Conservation (phyloP, 176 grass and related monocot genomes). For the Zoysia pacifica region DNA sequence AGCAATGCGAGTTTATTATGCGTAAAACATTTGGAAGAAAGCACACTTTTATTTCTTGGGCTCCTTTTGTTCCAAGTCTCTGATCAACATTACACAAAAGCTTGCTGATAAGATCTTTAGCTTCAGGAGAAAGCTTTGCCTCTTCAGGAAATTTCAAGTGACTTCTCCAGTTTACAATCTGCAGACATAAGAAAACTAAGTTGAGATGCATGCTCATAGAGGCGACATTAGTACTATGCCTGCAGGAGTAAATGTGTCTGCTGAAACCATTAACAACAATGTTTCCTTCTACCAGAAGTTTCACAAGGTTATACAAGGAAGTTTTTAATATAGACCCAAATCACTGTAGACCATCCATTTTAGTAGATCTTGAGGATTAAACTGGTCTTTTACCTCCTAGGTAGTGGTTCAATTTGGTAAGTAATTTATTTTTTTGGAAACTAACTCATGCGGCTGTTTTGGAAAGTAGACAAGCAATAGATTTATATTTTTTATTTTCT, state of each 20-base stretch:
- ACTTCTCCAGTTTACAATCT: constrained; percentile 99
- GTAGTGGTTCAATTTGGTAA: too few relatives aligned
- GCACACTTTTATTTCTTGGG: constrained; percentile 87
- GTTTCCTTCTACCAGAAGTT: background rate
- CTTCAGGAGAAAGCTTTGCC: constrained; percentile 83
- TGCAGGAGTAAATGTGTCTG: background rate
- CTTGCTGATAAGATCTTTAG: constrained; percentile 92
- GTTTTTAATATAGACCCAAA: too few relatives aligned
- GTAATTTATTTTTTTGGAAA: too few relatives aligned
- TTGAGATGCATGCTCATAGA: constrained; percentile 28
- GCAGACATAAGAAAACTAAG: constrained; percentile 29
- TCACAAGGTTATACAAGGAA: background rate
- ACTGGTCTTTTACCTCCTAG: too few relatives aligned
- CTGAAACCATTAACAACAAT: background rate
- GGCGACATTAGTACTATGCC: constrained; percentile 20
- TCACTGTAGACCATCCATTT: too few relatives aligned
- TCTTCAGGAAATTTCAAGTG: constrained; percentile 98
- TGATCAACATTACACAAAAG: constrained; percentile 95
- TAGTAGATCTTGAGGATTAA: too few relatives aligned
- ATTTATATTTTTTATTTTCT: too few relatives aligned
- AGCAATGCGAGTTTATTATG: background rate
- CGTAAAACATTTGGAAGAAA: constrained; percentile 23
- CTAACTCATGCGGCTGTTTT: too few relatives aligned
- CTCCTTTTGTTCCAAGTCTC: constrained; percentile 91
- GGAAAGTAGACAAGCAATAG: too few relatives aligned